Conservation (phyloP, 2,329 filamentous ascomycete genomes). For the Neofusicoccum laricinum region DNA sequence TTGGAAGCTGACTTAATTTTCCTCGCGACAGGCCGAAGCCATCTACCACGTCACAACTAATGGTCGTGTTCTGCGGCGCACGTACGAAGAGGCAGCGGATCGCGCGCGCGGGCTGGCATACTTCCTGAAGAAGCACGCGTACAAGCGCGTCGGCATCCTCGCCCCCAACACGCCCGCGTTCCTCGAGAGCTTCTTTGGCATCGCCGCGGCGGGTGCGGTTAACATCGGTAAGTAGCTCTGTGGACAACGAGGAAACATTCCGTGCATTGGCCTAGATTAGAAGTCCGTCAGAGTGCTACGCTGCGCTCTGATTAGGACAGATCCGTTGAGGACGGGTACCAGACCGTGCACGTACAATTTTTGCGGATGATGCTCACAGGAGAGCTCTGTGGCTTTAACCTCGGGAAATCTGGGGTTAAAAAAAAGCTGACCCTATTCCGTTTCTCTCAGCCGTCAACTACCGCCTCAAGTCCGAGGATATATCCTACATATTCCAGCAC, state of each 20-base stretch:
- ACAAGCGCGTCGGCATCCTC: slow-evolving; percentile 78
- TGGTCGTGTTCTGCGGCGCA: slow-evolving; percentile 68
- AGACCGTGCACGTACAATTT: too few relatives aligned
- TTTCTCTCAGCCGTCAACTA: slow-evolving; percentile 59
- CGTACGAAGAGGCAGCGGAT: slow-evolving; percentile 79
- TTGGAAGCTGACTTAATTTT: not conserved
- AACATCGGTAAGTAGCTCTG: slow-evolving; percentile 55
- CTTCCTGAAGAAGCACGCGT: slow-evolving; percentile 71
- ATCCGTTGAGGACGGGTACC: too few relatives aligned
- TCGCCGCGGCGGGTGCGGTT: slow-evolving; percentile 76
- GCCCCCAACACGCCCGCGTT: slow-evolving; percentile 94
- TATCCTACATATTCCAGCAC: slow-evolving; percentile 86
- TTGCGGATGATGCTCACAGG: too few relatives aligned
- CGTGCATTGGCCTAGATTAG: not conserved
- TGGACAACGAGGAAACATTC: not conserved
- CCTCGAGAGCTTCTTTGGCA: slow-evolving; percentile 83
- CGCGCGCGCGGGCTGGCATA: slow-evolving; percentile 85
- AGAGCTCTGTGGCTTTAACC: too few relatives aligned
- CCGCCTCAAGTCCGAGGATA: slow-evolving; percentile 76
- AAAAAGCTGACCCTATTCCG: too few relatives aligned
- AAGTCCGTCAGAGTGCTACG: too few relatives aligned
- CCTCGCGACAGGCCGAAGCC: slow-evolving; percentile 59
- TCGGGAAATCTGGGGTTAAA: too few relatives aligned
- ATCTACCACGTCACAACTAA: slow-evolving; percentile 84
- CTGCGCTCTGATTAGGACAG: too few relatives aligned